phyloP scores from a whole-genome alignment of 257 asterid species.

The Schizonepeta tenuifolia region DNA sequence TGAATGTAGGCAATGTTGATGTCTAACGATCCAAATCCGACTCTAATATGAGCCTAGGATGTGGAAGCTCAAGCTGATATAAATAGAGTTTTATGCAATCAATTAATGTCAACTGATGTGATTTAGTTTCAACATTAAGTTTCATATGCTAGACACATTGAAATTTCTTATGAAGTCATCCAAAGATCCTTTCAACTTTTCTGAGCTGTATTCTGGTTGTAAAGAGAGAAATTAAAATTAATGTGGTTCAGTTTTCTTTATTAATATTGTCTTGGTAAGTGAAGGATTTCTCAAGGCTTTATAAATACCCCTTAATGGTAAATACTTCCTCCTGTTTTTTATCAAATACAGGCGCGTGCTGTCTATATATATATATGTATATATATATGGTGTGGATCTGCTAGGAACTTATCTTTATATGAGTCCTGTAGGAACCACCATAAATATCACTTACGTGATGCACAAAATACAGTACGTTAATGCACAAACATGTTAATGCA shows the following conservation, averaged over 20 bases:
- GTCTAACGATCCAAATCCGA: constrained; percentile 14
- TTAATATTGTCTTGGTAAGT: neutral
- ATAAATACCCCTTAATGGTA: neutral
- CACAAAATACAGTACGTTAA: too few species aligned
- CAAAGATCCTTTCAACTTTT: neutral
- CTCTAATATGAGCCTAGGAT: neutral
- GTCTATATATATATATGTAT: too few species aligned
- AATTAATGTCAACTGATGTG: neutral
- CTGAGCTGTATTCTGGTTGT: neutral
- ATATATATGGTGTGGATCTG: too few species aligned
- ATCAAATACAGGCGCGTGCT: too few species aligned
- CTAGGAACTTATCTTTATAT: too few species aligned
- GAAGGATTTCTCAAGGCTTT: constrained; percentile 3
- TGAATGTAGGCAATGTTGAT: neutral
- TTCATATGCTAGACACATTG: neutral
- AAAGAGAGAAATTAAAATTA: neutral
- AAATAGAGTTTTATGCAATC: neutral
- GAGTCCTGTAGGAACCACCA: too few species aligned
- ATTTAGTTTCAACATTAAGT: neutral
- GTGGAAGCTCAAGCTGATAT: constrained; percentile 7
- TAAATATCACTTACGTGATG: too few species aligned
- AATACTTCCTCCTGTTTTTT: neutral
- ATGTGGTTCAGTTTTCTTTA: neutral
- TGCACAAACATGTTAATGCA: too few species aligned
- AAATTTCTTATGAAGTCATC: neutral